Evolutionary conservation across 371 early-diverging fungal species (phyloP).

Genomic region (Rhizopus delemar): DNA sequence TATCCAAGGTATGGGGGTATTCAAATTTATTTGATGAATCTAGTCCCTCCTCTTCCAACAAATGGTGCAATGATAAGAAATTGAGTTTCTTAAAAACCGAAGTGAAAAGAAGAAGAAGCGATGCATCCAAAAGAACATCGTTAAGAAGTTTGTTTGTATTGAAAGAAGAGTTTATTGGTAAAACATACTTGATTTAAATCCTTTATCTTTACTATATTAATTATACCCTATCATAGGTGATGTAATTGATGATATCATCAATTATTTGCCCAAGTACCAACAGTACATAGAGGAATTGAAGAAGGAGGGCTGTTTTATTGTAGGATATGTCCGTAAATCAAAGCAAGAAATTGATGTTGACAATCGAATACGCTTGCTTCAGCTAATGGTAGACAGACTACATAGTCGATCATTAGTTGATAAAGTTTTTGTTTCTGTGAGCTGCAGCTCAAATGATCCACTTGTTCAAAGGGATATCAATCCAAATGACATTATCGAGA

Average conservation of each 20-base stretch:
- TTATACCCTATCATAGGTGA: conserved; percentile 6
- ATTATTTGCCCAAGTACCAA: conserved; percentile 7
- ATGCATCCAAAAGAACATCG: neutral
- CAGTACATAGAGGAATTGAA: conserved; percentile 5
- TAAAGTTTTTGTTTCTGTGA: conserved; percentile 6
- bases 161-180: conserved; percentile 13
- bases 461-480: conserved; percentile 6
- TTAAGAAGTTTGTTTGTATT: conserved; percentile 2
- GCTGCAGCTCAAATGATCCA: conserved; percentile 2
- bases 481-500: conserved; percentile 10
- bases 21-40: conserved; percentile 10
- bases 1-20: conserved; percentile 9
- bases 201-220: conserved; percentile 11
- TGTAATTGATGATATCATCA: conserved; percentile 5
- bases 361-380: conserved; percentile 12
- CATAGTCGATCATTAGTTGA: conserved; percentile 14
- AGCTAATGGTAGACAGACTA: conserved; percentile 15
- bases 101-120: conserved; percentile 9
- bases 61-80: conserved; percentile 10
- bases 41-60: conserved; percentile 8
- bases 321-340: conserved; percentile 20
- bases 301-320: conserved; percentile 7
- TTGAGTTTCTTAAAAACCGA: conserved; percentile 3
- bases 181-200: conserved; percentile 7
- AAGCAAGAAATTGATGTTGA: conserved; percentile 12